phyloP scores from a whole-genome alignment of 257 asterid species.

The Solanum peruvianum region DNA sequence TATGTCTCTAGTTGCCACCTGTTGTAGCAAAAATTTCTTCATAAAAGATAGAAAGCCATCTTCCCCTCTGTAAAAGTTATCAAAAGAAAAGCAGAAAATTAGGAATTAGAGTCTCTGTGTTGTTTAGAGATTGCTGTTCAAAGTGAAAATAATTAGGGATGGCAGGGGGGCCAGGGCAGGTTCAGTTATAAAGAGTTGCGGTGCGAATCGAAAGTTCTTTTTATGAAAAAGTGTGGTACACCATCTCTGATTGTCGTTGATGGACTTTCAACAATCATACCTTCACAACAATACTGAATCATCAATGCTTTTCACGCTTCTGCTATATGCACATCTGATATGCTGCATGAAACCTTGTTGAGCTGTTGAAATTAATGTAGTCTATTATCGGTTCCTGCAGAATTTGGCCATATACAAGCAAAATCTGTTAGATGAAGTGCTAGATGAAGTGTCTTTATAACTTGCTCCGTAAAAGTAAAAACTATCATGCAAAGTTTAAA shows the following conservation, averaged over 20 bases:
- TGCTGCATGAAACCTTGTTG: not conserved
- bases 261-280: not conserved
- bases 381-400: slow-evolving; percentile 22
- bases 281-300: not conserved
- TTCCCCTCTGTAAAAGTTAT: not conserved
- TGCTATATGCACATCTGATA: not conserved
- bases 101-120: not conserved
- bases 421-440: slow-evolving; percentile 31
- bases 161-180: not conserved
- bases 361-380: not conserved
- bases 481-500: not conserved
- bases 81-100: not conserved
- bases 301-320: not conserved
- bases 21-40: not conserved
- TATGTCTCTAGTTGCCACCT: not conserved
- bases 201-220: not conserved
- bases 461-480: not conserved
- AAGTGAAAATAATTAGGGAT: not conserved
- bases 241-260: not conserved
- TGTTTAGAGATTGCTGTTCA: not conserved
- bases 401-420: slow-evolving; percentile 49
- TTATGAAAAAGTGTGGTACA: not conserved
- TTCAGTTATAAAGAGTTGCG: not conserved
- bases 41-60: not conserved
- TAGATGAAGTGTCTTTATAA: not conserved